Conservation (phyloP, 2,329 filamentous ascomycete species). For the Colletotrichum sp. region DNA sequence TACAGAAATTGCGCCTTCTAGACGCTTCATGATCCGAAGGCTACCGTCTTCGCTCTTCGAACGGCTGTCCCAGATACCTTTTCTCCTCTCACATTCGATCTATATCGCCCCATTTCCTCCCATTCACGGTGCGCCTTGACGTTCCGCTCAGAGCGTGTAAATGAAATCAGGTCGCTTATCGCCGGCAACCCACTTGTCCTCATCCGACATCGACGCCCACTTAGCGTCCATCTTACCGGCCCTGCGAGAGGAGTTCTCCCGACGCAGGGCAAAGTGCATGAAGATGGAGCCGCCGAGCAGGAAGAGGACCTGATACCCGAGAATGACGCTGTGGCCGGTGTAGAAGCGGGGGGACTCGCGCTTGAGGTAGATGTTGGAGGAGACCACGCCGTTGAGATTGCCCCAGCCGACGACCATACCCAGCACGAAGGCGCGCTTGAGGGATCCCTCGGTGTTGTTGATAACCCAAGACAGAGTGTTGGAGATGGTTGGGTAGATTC, state of each 20-base stretch:
- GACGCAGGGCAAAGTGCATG: conserved; percentile 61
- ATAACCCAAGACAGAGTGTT: conserved; percentile 75
- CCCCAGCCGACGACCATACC: conserved; percentile 81
- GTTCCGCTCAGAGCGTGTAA: conserved; percentile 32
- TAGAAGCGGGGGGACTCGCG: conserved; percentile 33
- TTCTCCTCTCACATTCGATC: background rate
- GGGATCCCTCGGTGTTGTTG: conserved; percentile 68
- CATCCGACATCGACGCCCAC: conserved; percentile 57
- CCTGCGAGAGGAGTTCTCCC: conserved; percentile 64
- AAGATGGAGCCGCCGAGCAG: conserved; percentile 67
- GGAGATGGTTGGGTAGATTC: conserved; percentile 74
- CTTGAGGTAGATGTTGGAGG: conserved; percentile 66
- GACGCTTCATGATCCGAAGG: background rate
- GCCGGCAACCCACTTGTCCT: conserved; percentile 62
- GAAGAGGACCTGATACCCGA: conserved; percentile 69
- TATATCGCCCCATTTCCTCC: background rate
- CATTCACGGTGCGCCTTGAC: background rate
- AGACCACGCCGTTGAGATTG: conserved; percentile 75
- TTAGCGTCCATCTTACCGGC: conserved; percentile 61
- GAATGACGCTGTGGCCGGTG: conserved; percentile 65
- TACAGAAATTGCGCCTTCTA: background rate
- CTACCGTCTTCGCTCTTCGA: background rate
- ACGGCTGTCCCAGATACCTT: background rate
- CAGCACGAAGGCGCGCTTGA: conserved; percentile 74
- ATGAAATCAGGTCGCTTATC: conserved; percentile 50